These are phyloP conservation scores for Alternaria triticimaculans DNA, from an alignment of 2,329 filamentous ascomycete genomes.

Conservation along the genomic window DNA sequence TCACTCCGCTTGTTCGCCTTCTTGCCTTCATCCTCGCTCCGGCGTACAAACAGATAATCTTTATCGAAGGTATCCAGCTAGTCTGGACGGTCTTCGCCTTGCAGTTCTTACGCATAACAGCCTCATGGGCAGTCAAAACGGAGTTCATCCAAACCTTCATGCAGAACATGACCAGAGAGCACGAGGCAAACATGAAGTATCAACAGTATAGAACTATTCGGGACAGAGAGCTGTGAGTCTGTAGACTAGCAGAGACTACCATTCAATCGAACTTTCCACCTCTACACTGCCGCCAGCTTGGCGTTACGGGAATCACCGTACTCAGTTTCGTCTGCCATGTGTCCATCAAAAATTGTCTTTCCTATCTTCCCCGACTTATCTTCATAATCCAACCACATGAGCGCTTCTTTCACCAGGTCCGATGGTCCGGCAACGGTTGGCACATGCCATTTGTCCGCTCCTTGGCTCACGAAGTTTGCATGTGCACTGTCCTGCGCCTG, in stretches of 20 bases:
- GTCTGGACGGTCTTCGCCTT: conserved; percentile 7
- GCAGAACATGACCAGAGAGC: conserved; percentile 1
- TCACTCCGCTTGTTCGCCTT: conserved; percentile 6
- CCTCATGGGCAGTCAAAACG: conserved; percentile 19
- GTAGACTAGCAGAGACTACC: neutral
- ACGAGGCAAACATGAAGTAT: neutral
- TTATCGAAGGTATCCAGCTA: conserved; percentile 11
- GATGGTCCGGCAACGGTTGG: neutral
- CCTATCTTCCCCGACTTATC: neutral
- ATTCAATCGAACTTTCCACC: neutral
- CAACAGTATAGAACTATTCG: neutral
- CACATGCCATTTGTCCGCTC: neutral
- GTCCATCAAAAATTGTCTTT: neutral
- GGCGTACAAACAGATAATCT: conserved; percentile 22
- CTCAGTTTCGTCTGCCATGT: neutral
- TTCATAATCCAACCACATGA: neutral
- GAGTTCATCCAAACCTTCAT: conserved; percentile 7
- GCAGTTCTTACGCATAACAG: conserved; percentile 4
- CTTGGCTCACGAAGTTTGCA: neutral
- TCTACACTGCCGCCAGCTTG: neutral
- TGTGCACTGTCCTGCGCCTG: neutral
- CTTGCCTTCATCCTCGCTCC: conserved; percentile 16
- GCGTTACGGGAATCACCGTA: neutral
- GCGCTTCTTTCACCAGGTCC: neutral
- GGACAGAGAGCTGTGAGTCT: neutral